phyloP scores from a whole-genome alignment of 2,329 filamentous ascomycete species.

The Leptographium procerum region DNA sequence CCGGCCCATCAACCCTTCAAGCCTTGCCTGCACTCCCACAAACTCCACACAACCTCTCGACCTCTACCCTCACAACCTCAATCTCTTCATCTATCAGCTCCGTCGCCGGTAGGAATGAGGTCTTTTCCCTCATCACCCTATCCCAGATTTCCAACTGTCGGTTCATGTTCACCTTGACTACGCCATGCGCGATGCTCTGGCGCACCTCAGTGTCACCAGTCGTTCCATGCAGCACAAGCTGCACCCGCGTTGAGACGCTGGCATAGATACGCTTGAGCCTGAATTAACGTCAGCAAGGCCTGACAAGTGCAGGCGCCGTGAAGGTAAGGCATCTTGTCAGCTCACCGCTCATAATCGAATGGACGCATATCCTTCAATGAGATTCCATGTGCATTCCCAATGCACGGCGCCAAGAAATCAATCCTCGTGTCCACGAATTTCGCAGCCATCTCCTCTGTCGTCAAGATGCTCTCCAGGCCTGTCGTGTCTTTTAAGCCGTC shows the following conservation, averaged over 20 bases:
- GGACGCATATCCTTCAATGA: conserved; percentile 14
- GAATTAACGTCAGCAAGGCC: conserved; percentile 7
- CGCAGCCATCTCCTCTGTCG: conserved; percentile 48
- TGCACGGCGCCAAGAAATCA: conserved; percentile 55
- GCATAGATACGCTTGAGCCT: conserved; percentile 15
- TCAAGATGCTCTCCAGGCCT: conserved; percentile 50
- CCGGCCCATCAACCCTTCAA: no score
- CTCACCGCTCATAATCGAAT: neutral
- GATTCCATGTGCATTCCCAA: conserved; percentile 54
- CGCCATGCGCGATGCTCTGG: conserved; percentile 37
- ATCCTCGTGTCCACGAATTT: conserved; percentile 56
- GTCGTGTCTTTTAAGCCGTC: conserved; percentile 55
- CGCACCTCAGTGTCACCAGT: conserved; percentile 40
- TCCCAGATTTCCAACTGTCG: conserved; percentile 24
- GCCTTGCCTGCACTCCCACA: conserved; percentile 34
- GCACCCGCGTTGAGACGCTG: conserved; percentile 23
- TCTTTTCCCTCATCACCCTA: conserved; percentile 30
- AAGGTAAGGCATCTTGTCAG: neutral
- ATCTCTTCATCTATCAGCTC: conserved; percentile 34
- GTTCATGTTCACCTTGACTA: conserved; percentile 49
- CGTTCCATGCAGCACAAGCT: conserved; percentile 43
- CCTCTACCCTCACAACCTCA: conserved; percentile 32
- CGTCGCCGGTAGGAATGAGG: conserved; percentile 29
- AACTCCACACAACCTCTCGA: conserved; percentile 32
- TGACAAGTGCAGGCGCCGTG: no score